Evolutionary conservation across 257 asterid species (phyloP).

Genomic region (Nicotiana obtusifolia): DNA sequence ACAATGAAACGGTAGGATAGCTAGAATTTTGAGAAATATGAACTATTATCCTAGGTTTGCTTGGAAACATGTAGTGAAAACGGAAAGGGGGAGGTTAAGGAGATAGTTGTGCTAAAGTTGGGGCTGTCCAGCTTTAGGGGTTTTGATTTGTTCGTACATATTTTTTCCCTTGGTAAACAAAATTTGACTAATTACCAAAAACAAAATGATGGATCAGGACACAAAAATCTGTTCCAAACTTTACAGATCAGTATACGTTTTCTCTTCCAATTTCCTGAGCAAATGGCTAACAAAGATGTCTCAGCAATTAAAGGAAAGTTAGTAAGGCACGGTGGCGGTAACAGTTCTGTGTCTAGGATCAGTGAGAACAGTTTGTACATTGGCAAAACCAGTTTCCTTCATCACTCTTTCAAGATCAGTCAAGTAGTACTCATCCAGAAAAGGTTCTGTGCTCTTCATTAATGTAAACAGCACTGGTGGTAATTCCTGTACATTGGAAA

Average conservation of each 20-base stretch:
- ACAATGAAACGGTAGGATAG: too few species aligned
- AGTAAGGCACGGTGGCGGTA: conserved; percentile 71
- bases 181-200: too few species aligned
- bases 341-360: conserved; percentile 91
- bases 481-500: conserved; percentile 44
- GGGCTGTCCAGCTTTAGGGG: too few species aligned
- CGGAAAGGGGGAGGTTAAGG: too few species aligned
- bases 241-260: background rate
- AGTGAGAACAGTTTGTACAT: conserved; percentile 51
- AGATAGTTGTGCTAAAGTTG: too few species aligned
- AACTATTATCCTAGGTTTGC: too few species aligned
- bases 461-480: conserved; percentile 84
- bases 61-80: too few species aligned
- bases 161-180: too few species aligned
- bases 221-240: background rate
- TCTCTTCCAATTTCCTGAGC: background rate
- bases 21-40: too few species aligned
- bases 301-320: background rate
- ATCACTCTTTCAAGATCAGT: conserved; percentile 64
- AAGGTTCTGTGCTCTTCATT: conserved; percentile 96
- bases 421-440: conserved; percentile 80
- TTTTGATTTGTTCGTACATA: too few species aligned
- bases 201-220: background rate
- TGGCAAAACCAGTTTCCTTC: conserved; percentile 50
- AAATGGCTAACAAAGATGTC: background rate